Evolutionary conservation across 1,284 basidiomycete species (phyloP).

Genomic region (Exsudoporus floridanus): DNA sequence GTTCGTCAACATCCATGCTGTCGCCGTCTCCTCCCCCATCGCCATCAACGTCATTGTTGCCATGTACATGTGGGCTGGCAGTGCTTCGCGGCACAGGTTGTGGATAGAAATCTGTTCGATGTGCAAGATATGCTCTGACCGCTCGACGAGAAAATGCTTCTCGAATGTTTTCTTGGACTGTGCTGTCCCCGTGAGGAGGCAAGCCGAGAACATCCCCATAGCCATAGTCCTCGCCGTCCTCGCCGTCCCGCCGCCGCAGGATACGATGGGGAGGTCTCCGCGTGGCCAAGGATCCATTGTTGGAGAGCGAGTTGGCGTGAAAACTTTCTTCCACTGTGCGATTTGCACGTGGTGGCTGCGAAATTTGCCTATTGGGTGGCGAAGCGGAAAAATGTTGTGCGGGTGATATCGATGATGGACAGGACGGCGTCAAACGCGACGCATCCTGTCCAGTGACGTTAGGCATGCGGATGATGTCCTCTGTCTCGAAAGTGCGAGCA

Average conservation of each 20-base stretch:
- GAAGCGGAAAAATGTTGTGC: constrained; percentile 5
- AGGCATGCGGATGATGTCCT: constrained; percentile 69
- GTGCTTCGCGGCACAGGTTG: constrained; percentile 19
- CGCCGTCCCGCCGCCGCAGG: constrained; percentile 32
- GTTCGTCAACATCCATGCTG: constrained; percentile 44
- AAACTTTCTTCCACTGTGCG: constrained; percentile 58
- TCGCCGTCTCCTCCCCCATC: constrained; percentile 23
- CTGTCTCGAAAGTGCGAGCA: constrained; percentile 75
- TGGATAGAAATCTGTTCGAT: constrained; percentile 24
- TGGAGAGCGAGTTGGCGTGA: constrained; percentile 39
- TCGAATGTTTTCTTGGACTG: constrained; percentile 60
- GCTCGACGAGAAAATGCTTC: constrained; percentile 52
- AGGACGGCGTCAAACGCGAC: constrained; percentile 16
- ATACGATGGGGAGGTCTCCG: constrained; percentile 26
- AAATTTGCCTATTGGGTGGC: constrained; percentile 13
- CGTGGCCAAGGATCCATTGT: constrained; percentile 10
- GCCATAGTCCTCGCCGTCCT: constrained; percentile 33
- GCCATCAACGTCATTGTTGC: constrained; percentile 26
- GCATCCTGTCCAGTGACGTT: constrained; percentile 29
- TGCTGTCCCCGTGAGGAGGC: constrained; percentile 55
- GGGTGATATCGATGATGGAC: constrained; percentile 16
- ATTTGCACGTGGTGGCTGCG: constrained; percentile 40
- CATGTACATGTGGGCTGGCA: constrained; percentile 13
- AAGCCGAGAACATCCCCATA: constrained; percentile 50
- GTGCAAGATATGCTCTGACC: constrained; percentile 37